Evolutionary conservation across 352 stramenopile genomes (phyloP).

Genomic region (Phytopythium mirpurense): DNA sequence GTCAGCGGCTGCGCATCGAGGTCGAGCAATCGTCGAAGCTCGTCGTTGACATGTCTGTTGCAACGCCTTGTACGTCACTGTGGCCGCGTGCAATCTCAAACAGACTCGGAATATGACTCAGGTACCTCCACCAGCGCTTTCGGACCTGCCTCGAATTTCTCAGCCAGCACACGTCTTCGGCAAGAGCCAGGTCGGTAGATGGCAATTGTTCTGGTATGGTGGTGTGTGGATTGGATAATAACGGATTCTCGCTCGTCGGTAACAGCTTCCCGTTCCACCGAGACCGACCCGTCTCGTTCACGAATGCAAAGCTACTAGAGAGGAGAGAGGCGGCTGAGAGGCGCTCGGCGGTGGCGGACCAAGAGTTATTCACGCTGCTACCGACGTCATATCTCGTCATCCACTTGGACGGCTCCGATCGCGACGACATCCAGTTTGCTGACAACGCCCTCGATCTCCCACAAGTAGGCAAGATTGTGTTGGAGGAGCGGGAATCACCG

Average conservation of each 20-base stretch:
- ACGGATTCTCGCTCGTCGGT: slow-evolving; percentile 9
- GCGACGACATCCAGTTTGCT: slow-evolving; percentile 20
- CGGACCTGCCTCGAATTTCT: slow-evolving; percentile 36
- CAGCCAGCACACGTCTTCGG: slow-evolving; percentile 14
- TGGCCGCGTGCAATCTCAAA: too few relatives aligned
- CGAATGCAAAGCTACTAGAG: slow-evolving; percentile 55
- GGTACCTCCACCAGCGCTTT: slow-evolving; percentile 66
- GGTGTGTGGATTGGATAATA: neutral
- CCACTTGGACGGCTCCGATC: slow-evolving; percentile 17
- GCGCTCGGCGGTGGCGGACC: neutral
- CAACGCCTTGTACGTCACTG: neutral
- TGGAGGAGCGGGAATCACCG: slow-evolving; percentile 11
- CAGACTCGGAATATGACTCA: slow-evolving; percentile 6
- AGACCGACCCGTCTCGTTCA: slow-evolving; percentile 35
- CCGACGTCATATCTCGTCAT: slow-evolving; percentile 34
- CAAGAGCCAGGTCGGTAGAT: slow-evolving; percentile 15
- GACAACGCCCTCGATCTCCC: slow-evolving; percentile 17
- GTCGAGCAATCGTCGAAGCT: slow-evolving; percentile 17
- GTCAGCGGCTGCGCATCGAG: slow-evolving; percentile 36
- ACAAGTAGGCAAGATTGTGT: slow-evolving; percentile 21
- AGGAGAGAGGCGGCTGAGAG: slow-evolving; percentile 23
- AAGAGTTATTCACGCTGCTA: slow-evolving; percentile 22
- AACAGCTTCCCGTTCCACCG: slow-evolving; percentile 35
- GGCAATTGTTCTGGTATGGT: neutral
- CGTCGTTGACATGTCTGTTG: slow-evolving; percentile 22